Evolutionary conservation across 2,329 filamentous ascomycete genomes (phyloP), one percentile per base, ranked within the genome.

Genomic region (Thermomyces lanuginosus): DNA sequence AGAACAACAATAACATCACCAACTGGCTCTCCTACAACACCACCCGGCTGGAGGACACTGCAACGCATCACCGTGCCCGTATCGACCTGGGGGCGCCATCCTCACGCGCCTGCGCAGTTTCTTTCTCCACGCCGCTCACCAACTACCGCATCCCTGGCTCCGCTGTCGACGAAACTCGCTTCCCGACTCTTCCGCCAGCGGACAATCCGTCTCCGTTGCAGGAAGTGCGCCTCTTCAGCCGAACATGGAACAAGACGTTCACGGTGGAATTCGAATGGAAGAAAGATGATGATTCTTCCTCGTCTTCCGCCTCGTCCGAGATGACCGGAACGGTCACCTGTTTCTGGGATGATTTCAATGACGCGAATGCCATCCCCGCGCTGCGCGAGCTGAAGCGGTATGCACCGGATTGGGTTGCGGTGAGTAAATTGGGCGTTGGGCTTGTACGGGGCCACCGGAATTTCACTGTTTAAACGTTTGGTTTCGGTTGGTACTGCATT

Each of bases 341-440:
- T 52, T 60, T 79, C 16, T 95, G 84, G 83, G 82, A 76, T 42
- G 89, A 98, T 55, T 73, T 69, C 22, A 93, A 93, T 43, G 56
- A 59, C 18, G 51, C 55, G 2, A 75, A 70, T 3, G 63, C 64
- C 1, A 83, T 95, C 24, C 84, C 86, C 0, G 84, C 84, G 1
- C 66, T 86, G 27, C 77, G 89, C 40, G 84, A 95, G 53, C 62
- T 80, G 25, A 59, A 67, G 39, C 66, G 73, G 46, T 93, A 73
- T 53, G 64, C 73, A 39, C 89, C 89, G 1, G 58, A 62, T 4
- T 98, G 89, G 89, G 71, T 72, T 5, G 73, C 75, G 6, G 61
- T 83, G 15, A 73, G 72, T 3, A 93, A 92, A 56, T 55, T 69
- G 36, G 63, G 63, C 14, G 76, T 83, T 54, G 84, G 81, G 1